Conservation (phyloP, 2,329 filamentous ascomycete genomes). For the Ceratocystis diversiconidia region DNA sequence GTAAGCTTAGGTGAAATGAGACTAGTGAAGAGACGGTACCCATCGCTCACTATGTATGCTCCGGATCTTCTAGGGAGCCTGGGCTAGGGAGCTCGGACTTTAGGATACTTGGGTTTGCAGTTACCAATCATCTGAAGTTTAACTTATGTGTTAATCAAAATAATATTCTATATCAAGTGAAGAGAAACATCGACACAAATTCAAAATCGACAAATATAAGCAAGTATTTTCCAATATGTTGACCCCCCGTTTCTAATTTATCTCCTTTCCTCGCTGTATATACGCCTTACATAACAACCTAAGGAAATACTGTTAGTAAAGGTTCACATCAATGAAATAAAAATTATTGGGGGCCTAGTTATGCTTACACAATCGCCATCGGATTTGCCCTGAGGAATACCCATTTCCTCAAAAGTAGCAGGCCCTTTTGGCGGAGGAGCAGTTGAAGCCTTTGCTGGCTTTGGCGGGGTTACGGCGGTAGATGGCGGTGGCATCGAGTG, state of each 20-base stretch:
- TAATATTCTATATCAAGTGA: neutral
- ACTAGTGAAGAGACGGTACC: too few species aligned
- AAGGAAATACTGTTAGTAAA: constrained; percentile 3
- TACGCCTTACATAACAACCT: neutral
- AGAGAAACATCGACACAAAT: neutral
- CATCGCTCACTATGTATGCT: too few species aligned
- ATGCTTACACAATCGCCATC: constrained; percentile 79
- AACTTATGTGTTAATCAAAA: neutral
- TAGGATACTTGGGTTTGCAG: too few species aligned
- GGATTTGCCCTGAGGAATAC: constrained; percentile 68
- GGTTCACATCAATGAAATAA: neutral
- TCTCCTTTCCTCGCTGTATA: neutral
- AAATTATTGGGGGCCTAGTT: neutral
- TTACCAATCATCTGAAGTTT: neutral
- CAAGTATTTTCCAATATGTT: constrained; percentile 3
- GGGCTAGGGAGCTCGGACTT: too few species aligned
- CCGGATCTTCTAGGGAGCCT: too few species aligned
- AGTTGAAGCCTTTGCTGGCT: constrained; percentile 29
- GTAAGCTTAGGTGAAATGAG: too few species aligned
- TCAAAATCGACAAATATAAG: neutral
- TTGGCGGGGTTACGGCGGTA: constrained; percentile 24
- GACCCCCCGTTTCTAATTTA: neutral
- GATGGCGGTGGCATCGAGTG: neutral
- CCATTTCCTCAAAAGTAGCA: constrained; percentile 97
- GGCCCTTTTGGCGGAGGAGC: constrained; percentile 56